A percentile compares a stretch with the other conserved stretches of the same genome.
phyloP scores from a whole-genome alignment of 495 filamentous ascomycete species.

The Penicillium ucsense region DNA sequence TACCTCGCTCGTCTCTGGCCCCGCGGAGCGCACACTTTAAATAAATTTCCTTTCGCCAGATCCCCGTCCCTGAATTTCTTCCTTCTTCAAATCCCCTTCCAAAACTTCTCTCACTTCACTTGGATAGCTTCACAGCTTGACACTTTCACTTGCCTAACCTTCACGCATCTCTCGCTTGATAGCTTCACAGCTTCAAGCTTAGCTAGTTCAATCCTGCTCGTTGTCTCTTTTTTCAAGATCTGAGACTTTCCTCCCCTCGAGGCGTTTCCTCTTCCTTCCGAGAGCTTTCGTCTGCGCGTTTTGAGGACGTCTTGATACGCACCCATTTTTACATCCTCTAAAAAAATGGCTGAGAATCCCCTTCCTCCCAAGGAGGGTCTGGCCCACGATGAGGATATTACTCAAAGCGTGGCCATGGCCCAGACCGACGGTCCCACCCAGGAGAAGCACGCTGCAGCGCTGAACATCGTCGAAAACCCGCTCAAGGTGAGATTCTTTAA shows the following conservation, averaged over 20 bases:
- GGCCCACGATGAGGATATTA: slow-evolving; percentile 1
- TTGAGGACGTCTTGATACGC: too few relatives aligned
- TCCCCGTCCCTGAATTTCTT: too few relatives aligned
- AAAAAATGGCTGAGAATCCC: background rate
- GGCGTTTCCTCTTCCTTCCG: background rate
- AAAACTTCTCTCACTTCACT: background rate
- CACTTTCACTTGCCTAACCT: background rate
- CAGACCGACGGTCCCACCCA: background rate
- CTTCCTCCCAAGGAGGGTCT: background rate
- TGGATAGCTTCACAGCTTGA: background rate
- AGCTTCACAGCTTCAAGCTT: too few relatives aligned
- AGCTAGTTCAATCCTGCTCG: too few relatives aligned
- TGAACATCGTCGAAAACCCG: slow-evolving; percentile 37
- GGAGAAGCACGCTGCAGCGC: slow-evolving; percentile 6
- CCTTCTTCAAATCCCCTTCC: background rate
- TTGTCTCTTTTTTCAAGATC: too few relatives aligned
- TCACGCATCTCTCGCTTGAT: too few relatives aligned
- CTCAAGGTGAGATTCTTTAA: slow-evolving; percentile 24
- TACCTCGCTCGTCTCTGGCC: too few relatives aligned
- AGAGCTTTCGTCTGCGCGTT: too few relatives aligned
- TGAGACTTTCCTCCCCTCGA: too few relatives aligned
- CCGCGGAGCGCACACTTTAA: too few relatives aligned
- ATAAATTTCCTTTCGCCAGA: too few relatives aligned
- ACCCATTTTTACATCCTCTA: background rate
- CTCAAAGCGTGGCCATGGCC: background rate